These are phyloP conservation scores for Avicennia marina DNA, from an alignment of 257 asterid species.

Conservation along the genomic window DNA sequence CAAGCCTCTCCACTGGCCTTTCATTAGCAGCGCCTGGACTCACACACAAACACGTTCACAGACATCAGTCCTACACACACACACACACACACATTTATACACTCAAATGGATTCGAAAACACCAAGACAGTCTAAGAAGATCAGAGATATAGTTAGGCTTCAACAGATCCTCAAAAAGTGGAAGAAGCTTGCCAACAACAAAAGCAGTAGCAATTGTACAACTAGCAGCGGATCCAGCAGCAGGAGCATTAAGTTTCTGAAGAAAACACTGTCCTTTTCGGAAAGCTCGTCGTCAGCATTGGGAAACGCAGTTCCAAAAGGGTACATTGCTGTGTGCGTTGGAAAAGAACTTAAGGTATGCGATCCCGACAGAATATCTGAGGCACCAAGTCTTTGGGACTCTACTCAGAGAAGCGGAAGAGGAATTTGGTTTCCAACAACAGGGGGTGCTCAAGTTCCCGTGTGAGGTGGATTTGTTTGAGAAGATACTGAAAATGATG, in stretches of 20 bases:
- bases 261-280: slow-evolving; percentile 75
- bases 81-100: no score
- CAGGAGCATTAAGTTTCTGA: slow-evolving; percentile 63
- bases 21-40: no score
- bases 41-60: no score
- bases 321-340: slow-evolving; percentile 66
- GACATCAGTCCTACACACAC: no score
- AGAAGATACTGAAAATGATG: slow-evolving; percentile 50
- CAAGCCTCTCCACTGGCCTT: no score
- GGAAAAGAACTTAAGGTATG: slow-evolving; percentile 62
- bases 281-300: slow-evolving; percentile 27
- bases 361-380: slow-evolving; percentile 63
- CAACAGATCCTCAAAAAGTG: slow-evolving; percentile 84
- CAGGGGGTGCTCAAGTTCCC: slow-evolving; percentile 74
- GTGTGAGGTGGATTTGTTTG: slow-evolving; percentile 53
- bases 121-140: slow-evolving; percentile 64
- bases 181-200: slow-evolving; percentile 57
- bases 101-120: slow-evolving; percentile 30
- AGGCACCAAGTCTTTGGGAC: slow-evolving; percentile 54
- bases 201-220: background rate
- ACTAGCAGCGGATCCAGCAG: background rate
- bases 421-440: slow-evolving; percentile 81
- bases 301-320: slow-evolving; percentile 47
- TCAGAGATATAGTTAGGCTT: slow-evolving; percentile 77
- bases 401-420: slow-evolving; percentile 74